Conservation (phyloP, 768 basidiomycete species). For the Crucibulum laeve region DNA sequence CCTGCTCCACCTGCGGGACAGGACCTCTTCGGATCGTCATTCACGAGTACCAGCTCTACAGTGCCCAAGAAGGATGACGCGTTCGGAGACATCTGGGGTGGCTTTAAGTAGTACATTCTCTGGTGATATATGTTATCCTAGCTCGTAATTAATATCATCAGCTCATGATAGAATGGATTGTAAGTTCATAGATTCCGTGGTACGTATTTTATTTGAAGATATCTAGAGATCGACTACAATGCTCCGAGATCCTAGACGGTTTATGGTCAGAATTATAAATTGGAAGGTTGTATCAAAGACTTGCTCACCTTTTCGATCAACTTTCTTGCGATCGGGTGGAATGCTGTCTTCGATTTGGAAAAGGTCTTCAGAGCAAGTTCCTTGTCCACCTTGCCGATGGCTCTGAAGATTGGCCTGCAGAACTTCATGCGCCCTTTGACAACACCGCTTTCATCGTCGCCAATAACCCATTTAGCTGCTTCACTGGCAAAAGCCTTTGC, state of each 20-base stretch:
- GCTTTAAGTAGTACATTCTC: conserved; percentile 54
- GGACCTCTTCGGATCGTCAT: conserved; percentile 30
- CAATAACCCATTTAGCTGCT: conserved; percentile 68
- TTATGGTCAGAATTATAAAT: not conserved
- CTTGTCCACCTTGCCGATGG: conserved; percentile 46
- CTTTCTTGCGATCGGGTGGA: conserved; percentile 76
- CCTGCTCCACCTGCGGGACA: conserved; percentile 18
- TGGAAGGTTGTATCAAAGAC: not conserved
- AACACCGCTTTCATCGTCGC: conserved; percentile 51
- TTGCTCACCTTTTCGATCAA: conserved; percentile 66
- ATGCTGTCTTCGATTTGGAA: conserved; percentile 39
- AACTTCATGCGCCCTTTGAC: conserved; percentile 86
- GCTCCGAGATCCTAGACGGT: conserved; percentile 31
- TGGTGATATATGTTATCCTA: conserved; percentile 2
- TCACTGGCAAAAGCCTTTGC: conserved; percentile 47
- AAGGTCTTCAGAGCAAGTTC: conserved; percentile 50
- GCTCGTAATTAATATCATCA: too few species aligned
- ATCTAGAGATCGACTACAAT: not conserved
- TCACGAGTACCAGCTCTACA: conserved; percentile 22
- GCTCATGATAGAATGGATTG: too few species aligned
- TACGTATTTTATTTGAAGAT: too few species aligned
- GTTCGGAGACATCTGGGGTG: conserved; percentile 83
- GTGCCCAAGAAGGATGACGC: conserved; percentile 65
- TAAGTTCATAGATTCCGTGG: too few species aligned
- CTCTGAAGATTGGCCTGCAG: conserved; percentile 65